Base-by-base conservation (phyloP, 2,329 filamentous ascomycete species). In the Pseudogymnoascus sp. region DNA sequence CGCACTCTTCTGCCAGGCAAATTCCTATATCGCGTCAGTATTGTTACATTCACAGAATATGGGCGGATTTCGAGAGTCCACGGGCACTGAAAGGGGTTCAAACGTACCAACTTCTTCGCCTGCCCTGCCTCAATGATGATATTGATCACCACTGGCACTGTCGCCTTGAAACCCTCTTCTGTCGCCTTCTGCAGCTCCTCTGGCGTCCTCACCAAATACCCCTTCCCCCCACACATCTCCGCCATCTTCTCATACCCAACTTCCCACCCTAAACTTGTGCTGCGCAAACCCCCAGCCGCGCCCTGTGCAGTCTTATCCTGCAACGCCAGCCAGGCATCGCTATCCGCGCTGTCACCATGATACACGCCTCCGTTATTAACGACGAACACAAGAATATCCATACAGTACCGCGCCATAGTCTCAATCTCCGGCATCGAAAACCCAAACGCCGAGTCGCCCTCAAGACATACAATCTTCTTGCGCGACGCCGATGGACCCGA, bases 371-470 rank as follows among this genome's bases (percentile, higher is more conserved):
- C 77, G 66, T 84, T 84, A 64, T 84, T 83, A 61, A 82, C 75
- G 1, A 84, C 79, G 66, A 82, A 79, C 61, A 84, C 78, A 41
- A 83, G 68, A 4, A 81, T 73, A 44, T 81, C 79, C 73, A 83
- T 82, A 8, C 76, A 72, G 65, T 81, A 80, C 3, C 80, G 74
- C 3, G 79, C 77, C 74, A 84, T 80, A 0, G 81, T 84, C 68
- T 84, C 81, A 40, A 83, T 75, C 66, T 83, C 81, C 70, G 81
- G 79, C 0, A 76, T 75, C 3, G 77, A 81, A 66, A 84, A 84
- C 0, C 80, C 81, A 63, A 83, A 81, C 0, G 81, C 81, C 26
- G 76, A 80, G 67, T 83, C 81, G 1, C 81, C 81, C 71, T 84
- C 81, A 5, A 84, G 71, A 13, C 79, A 79, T 7, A 84, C 73